Evolutionary conservation across 2,329 filamentous ascomycete species (phyloP), one percentile per base, ranked within the genome.

Genomic region (Cladosporium austrohemisphaericum): DNA sequence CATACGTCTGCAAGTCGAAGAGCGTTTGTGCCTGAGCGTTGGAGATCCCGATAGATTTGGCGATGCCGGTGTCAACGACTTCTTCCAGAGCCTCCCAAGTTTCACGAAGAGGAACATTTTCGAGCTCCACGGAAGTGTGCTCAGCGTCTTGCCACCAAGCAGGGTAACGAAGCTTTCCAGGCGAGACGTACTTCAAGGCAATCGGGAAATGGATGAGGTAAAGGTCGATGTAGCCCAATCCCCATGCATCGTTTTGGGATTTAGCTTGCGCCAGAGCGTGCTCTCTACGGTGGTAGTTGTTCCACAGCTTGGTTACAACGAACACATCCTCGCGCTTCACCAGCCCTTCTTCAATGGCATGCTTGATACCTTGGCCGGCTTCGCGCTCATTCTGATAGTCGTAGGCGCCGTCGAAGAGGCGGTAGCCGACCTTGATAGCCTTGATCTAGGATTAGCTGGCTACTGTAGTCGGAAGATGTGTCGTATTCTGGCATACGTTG

Each of bases 221-320:
- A 57, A 92, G 79, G 67, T 92, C 88, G 67, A 93, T 88, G 75
- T 92, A 91, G 60, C 88, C 87, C 52, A 92, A 68, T 51, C 84
- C 83, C 81, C 86, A 90, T 73, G 89, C 85, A 58, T 81, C 79
- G 53, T 88, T 81, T 71, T 88, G 85, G 60, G 81, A 81, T 66
- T 79, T 79, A 68, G 76, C 78, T 64, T 91, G 88, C 52, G 80
- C 79, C 69, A 84, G 79, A 54, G 88, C 86, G 59, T 79, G 77
- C 55, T 89, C 81, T 57, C 74, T 76, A 60, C 89, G 84, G 74
- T 93, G 86, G 79, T 88, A 93, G 59, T 83, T 83, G 74, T 90
- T 89, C 88, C 88, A 93, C 51, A 94, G 83, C 76, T 93, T 94
- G 69, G 84, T 88, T 56, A 88, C 85, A 63, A 94, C 82, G 78